Base-by-base conservation (phyloP, 768 basidiomycete genomes). In the Aureoboletus auriporus region DNA sequence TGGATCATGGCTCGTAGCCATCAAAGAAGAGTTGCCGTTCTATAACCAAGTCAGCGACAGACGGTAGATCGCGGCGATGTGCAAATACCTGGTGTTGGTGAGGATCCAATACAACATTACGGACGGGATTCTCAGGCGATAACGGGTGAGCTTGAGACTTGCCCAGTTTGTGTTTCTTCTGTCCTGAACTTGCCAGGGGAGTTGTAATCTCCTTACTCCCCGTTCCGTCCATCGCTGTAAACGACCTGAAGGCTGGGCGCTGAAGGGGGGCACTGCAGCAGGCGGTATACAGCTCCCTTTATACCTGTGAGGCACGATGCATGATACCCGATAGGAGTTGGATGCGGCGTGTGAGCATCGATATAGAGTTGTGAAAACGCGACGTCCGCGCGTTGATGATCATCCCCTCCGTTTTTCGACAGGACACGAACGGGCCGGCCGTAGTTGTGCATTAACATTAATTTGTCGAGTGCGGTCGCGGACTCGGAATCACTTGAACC, bases 61-160 rank as follows among this genome's bases (percentile, higher is more conserved):
- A 42, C 20, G 26, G 13, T 10, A 34, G 45, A 50, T 40, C 23
- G 27, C 11, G 11, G 28, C 36, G 29, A 40, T 8, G 41, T 37
- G 39, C 13, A n/a, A 52, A 29, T 51, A 64, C 62, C 50, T 54
- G 53, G 51, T 50, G 48, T 45, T 50, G 54, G 28, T 49, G 61
- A 50, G 51, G 31, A 54, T 49, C 54, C 48, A 31, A 38, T 23
- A 13, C 30, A 17, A 14, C 30, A 17, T 53, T 50, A 49, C 27
- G 42, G 4, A 14, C 14, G 37, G 50, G 16, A 41, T 44, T 39
- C 35, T 53, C 51, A 14, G 54, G 43, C 16, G 54, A 45, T 13
- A 26, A 20, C 28, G 46, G 30, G 27, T 41, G 52, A 16, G 48
- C 35, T 39, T 52, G 44, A 20, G 33, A 40, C 12, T 58, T 55